A percentile compares a stretch with the other conserved stretches of the same genome.
phyloP scores from a whole-genome alignment of 2,329 filamentous ascomycete species.

The Zopfia rhizophila region DNA sequence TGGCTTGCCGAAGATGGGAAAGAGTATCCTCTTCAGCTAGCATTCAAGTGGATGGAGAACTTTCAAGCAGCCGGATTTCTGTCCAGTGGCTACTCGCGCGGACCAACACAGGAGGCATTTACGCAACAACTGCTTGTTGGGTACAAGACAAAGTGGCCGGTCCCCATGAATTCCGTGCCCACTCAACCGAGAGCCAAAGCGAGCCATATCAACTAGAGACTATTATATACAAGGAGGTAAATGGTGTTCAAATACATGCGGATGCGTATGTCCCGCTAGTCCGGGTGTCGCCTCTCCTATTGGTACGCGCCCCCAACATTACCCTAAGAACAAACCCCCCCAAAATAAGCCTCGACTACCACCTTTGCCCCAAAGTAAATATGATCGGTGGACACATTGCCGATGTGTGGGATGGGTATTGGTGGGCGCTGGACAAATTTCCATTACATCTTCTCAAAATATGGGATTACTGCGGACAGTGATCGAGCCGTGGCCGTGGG shows the following conservation, averaged over 20 bases:
- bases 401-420: constrained; percentile 57
- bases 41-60: constrained; percentile 4
- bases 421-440: constrained; percentile 52
- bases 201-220: constrained; percentile 16
- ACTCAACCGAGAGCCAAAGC: not conserved
- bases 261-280: constrained; percentile 47
- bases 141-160: constrained; percentile 5
- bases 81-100: constrained; percentile 1
- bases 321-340: constrained; percentile 48
- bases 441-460: constrained; percentile 13
- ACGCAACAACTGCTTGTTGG: constrained; percentile 6
- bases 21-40: constrained; percentile 12
- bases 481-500: constrained; percentile 54
- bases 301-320: constrained; percentile 9
- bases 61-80: constrained; percentile 8
- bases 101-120: constrained; percentile 3
- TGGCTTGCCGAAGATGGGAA: constrained; percentile 27
- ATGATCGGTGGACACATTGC: constrained; percentile 59
- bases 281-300: constrained; percentile 12
- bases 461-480: constrained; percentile 31
- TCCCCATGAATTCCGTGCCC: not conserved
- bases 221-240: constrained; percentile 23
- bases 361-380: constrained; percentile 61
- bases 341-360: constrained; percentile 61
- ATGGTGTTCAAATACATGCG: constrained; percentile 29